A percentile compares a stretch with the other conserved stretches of the same genome.
Evolutionary conservation across 495 filamentous ascomycete genomes (phyloP).

Genomic region (Eremomyces bilateralis): DNA sequence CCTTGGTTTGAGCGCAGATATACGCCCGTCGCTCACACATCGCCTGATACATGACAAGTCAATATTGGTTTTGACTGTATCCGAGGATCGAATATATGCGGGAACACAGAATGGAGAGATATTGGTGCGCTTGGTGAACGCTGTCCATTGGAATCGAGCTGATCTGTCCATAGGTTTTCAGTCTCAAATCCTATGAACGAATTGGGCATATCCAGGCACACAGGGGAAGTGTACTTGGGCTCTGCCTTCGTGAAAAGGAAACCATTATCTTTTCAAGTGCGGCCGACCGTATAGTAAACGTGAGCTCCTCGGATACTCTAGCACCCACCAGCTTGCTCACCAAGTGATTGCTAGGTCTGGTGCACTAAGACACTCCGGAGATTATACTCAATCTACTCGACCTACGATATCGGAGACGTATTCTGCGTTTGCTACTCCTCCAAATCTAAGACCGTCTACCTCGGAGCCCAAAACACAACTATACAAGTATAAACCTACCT

Average conservation of each 20-base stretch:
- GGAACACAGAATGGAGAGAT: constrained; percentile 87
- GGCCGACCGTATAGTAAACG: constrained; percentile 82
- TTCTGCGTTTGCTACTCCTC: constrained; percentile 79
- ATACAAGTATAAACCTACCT: too few relatives aligned
- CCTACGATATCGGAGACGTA: constrained; percentile 86
- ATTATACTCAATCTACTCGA: constrained; percentile 81
- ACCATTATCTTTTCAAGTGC: constrained; percentile 76
- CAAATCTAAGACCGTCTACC: constrained; percentile 57
- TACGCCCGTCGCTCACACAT: constrained; percentile 40
- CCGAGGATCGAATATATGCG: constrained; percentile 46
- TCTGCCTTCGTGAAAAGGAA: constrained; percentile 54
- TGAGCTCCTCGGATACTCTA: constrained; percentile 23
- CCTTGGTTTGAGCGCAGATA: too few relatives aligned
- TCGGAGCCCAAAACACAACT: constrained; percentile 84
- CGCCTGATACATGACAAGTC: constrained; percentile 49
- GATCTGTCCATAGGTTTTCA: constrained; percentile 39
- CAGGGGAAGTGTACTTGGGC: constrained; percentile 67
- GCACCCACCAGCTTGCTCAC: too few relatives aligned
- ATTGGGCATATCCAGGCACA: constrained; percentile 61
- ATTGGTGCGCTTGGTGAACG: constrained; percentile 29
- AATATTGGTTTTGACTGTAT: constrained; percentile 49
- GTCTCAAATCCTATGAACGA: constrained; percentile 62
- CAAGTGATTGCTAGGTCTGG: constrained; percentile 37
- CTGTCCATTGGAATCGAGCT: background rate
- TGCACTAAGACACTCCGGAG: constrained; percentile 34